Percentiles rank a stretch among this genome's conserved stretches.
phyloP scores from a whole-genome alignment of 345 rosid genomes.

The Boechera stricta region DNA sequence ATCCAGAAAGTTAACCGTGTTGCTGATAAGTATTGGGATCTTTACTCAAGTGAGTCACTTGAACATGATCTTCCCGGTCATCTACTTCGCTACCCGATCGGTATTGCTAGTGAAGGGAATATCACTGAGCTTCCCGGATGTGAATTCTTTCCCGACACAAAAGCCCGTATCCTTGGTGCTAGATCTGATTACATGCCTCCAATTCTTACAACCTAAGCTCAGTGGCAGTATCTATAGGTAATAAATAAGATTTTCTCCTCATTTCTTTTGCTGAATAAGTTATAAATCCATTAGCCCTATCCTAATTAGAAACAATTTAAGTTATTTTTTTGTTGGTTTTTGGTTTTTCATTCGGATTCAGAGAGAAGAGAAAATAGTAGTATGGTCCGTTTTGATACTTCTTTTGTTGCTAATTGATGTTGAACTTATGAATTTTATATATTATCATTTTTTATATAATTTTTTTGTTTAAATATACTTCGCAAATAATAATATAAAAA shows the following conservation, averaged over 20 bases:
- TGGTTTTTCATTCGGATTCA: background rate
- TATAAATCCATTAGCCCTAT: slow-evolving; percentile 13
- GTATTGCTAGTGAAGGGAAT: slow-evolving; percentile 63
- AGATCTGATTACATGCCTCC: slow-evolving; percentile 96
- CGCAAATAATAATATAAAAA: too few species aligned
- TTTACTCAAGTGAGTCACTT: slow-evolving; percentile 74
- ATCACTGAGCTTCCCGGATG: slow-evolving; percentile 73
- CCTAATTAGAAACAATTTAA: background rate
- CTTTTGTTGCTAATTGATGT: slow-evolving; percentile 18
- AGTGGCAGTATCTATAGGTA: slow-evolving; percentile 18
- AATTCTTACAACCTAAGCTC: slow-evolving; percentile 76
- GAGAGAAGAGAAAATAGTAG: background rate
- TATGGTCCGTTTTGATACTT: slow-evolving; percentile 1
- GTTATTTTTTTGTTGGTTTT: background rate
- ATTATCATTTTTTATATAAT: background rate
- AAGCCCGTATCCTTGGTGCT: slow-evolving; percentile 82
- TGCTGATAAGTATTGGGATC: slow-evolving; percentile 92
- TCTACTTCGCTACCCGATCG: slow-evolving; percentile 86
- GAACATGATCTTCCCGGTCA: slow-evolving; percentile 91
- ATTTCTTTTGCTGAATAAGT: slow-evolving; percentile 22
- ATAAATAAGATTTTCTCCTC: slow-evolving; percentile 27
- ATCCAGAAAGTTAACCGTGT: slow-evolving; percentile 72
- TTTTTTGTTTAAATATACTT: too few species aligned
- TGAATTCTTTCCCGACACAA: slow-evolving; percentile 88
- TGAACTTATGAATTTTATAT: slow-evolving; percentile 26